Conservation (phyloP, 2,329 filamentous ascomycete genomes). For the Curvularia sp. region DNA sequence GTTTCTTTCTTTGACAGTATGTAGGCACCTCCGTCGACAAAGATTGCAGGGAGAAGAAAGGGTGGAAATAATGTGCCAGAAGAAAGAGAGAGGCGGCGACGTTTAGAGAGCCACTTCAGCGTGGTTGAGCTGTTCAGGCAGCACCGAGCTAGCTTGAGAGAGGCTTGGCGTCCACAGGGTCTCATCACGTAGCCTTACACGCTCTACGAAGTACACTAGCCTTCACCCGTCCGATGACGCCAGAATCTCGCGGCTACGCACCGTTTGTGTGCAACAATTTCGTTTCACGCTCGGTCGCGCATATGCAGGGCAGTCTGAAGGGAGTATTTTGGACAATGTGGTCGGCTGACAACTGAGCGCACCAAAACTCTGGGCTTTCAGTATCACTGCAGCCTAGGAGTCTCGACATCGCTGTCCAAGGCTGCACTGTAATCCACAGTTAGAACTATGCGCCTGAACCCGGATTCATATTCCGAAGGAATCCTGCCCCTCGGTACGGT, state of each 20-base stretch:
- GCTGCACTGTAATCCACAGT: neutral
- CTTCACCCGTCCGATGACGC: constrained; percentile 10
- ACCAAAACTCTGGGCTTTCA: neutral
- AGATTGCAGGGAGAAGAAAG: constrained; percentile 9
- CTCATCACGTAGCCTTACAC: constrained; percentile 12
- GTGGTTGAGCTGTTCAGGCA: constrained; percentile 37
- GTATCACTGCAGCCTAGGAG: neutral
- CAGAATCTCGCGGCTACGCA: neutral
- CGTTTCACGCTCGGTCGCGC: neutral
- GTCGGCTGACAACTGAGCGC: neutral
- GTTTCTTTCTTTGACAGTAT: neutral
- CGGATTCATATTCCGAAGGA: neutral
- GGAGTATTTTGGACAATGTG: neutral
- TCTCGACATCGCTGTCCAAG: neutral
- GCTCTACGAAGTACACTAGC: constrained; percentile 8
- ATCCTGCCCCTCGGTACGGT: neutral
- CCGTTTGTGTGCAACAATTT: neutral
- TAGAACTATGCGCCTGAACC: neutral
- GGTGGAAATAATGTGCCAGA: constrained; percentile 26
- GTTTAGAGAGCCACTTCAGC: constrained; percentile 40
- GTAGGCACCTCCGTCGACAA: neutral
- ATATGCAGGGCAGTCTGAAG: neutral
- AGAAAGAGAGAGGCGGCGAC: constrained; percentile 27
- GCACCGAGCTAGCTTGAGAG: constrained; percentile 27
- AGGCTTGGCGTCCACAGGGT: constrained; percentile 28